These are phyloP conservation scores for Blastobotrys attinorum DNA, from an alignment of 805 yeast genomes.

Conservation along the genomic window DNA sequence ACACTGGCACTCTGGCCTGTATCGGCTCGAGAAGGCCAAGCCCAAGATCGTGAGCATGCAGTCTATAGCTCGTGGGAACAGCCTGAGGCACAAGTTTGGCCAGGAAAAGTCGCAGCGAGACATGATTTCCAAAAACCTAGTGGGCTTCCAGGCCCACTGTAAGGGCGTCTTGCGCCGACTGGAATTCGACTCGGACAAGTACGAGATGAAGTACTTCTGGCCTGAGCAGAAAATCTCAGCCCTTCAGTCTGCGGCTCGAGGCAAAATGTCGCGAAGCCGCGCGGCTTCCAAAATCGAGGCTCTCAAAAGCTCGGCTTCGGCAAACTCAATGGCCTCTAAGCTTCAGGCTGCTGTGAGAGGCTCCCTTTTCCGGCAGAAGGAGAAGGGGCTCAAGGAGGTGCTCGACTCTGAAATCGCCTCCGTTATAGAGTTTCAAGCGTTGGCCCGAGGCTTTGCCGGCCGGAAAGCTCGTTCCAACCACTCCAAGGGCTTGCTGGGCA, in stretches of 20 bases:
- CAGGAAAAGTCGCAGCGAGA: neutral
- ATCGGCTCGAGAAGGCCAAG: slow-evolving; percentile 38
- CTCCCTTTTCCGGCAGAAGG: slow-evolving; percentile 14
- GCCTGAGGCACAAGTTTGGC: neutral
- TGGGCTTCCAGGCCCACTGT: slow-evolving; percentile 45
- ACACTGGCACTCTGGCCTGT: slow-evolving; percentile 51
- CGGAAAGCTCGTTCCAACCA: neutral
- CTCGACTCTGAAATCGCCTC: slow-evolving; percentile 11
- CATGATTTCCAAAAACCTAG: slow-evolving; percentile 20
- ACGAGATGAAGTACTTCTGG: slow-evolving; percentile 14
- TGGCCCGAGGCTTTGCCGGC: slow-evolving; percentile 7
- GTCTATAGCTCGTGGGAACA: slow-evolving; percentile 28
- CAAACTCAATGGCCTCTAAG: neutral
- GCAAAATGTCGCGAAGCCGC: slow-evolving; percentile 7
- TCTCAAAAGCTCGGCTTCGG: neutral
- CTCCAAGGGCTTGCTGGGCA: neutral
- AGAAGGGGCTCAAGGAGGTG: slow-evolving; percentile 9
- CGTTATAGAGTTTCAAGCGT: slow-evolving; percentile 21
- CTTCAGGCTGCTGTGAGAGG: neutral
- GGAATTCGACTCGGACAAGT: slow-evolving; percentile 10
- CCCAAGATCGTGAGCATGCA: slow-evolving; percentile 32
- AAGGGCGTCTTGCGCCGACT: slow-evolving; percentile 36
- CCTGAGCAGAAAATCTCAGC: slow-evolving; percentile 10
- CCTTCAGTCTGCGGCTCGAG: slow-evolving; percentile 26
- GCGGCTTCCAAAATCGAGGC: neutral